Evolutionary conservation across 1,139 yeast species (phyloP), one percentile per base, ranked within the genome.

Genomic region (Yamadazyma mexicana): DNA sequence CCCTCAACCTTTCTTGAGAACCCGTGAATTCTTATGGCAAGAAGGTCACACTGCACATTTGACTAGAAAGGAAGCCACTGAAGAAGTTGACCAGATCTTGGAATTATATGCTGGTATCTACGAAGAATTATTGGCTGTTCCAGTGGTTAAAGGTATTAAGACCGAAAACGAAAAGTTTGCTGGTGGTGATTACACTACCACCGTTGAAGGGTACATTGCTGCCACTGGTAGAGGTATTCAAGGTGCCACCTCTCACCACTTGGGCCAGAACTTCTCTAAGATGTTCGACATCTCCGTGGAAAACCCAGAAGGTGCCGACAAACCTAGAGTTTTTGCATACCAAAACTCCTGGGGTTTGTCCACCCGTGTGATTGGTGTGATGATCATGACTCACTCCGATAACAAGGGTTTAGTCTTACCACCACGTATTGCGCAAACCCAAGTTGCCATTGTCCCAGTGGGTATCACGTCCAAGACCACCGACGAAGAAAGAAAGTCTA

Each of bases 341-440:
- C 99, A 94, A 73, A 94, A 94, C 76, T 91, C 98, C 9, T 94
- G 99, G 99, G 99, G 99, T 69, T 75, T 92, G 56, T 89, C 98
- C 35, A 94, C 99, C 47, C 88, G 99, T 70, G 95, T 86, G 49
- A 91, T 94, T 62, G 99, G 99, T 76, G 98, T 94, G 52, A 92
- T 92, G 98, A 86, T 88, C 46, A 94, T 94, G 99, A 81, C 89
- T 45, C 99, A 94, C 65, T 89, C 98, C 31, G 99, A 94, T 69
- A 91, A 94, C 76, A 91, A 89, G 75, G 99, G 99, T 62, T 77
- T 94, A 57, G 98, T 94, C 36, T 77, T 94, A 54, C 99, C 99
- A 47, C 99, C 99, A 55, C 80, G 96, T 60, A 97, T 92, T 28
- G 88, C 99, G 17, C 94, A 86, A 66, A 75, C 72, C 59, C 99